Evolutionary conservation across 2,329 filamentous ascomycete genomes (phyloP).

Genomic region (Atkinsonella texensis): DNA sequence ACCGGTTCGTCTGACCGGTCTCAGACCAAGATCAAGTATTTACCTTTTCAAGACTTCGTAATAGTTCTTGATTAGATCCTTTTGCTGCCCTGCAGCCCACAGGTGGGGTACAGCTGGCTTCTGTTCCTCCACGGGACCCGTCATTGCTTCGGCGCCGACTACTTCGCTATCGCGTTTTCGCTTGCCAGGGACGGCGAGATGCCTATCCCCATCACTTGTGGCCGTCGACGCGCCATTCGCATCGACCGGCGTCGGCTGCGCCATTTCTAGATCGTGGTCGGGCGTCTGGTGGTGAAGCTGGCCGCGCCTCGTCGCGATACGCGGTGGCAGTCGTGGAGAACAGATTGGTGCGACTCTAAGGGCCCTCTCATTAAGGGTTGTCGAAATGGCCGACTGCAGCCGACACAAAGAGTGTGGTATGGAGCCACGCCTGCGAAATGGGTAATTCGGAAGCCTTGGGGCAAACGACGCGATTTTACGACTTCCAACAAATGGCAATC

Average conservation of each 20-base stretch:
- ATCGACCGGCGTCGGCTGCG: slow-evolving; percentile 27
- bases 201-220: slow-evolving; percentile 17
- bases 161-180: slow-evolving; percentile 45
- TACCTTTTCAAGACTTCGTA: slow-evolving; percentile 28
- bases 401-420: slow-evolving; percentile 20
- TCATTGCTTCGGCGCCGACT: slow-evolving; percentile 22
- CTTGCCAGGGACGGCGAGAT: slow-evolving; percentile 32
- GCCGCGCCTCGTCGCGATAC: slow-evolving; percentile 29
- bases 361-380: slow-evolving; percentile 25
- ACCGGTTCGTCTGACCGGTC: background rate
- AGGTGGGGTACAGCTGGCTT: slow-evolving; percentile 13
- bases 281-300: slow-evolving; percentile 11
- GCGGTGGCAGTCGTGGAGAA: slow-evolving; percentile 21
- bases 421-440: slow-evolving; percentile 11
- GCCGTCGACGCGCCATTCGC: slow-evolving; percentile 31
- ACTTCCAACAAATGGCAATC: slow-evolving; percentile 13
- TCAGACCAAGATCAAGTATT: slow-evolving; percentile 8
- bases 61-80: slow-evolving; percentile 26
- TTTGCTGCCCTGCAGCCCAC: slow-evolving; percentile 18
- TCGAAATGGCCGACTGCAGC: slow-evolving; percentile 19
- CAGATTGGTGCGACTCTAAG: slow-evolving; percentile 29
- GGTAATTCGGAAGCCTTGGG: slow-evolving; percentile 5
- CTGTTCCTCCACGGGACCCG: slow-evolving; percentile 12
- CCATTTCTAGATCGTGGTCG: slow-evolving; percentile 23
- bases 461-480: slow-evolving; percentile 9